Conservation (phyloP, 371 early-diverging fungal genomes). For the Circinella umbellata region DNA sequence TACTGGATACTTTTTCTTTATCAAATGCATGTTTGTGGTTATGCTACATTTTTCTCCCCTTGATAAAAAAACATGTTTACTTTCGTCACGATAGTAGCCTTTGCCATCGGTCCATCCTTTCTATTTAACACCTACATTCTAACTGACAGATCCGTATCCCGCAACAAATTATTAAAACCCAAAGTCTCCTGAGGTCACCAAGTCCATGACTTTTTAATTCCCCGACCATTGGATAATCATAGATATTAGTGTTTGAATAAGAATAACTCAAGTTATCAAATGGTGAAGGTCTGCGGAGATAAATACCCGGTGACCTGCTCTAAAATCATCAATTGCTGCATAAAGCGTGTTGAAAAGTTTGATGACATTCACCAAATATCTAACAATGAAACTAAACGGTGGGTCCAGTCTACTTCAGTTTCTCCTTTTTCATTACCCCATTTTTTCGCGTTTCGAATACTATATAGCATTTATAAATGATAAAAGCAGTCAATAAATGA, state of each 20-base stretch:
- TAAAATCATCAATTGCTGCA: too few species aligned
- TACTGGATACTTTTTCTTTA: background rate
- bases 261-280: too few species aligned
- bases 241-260: too few species aligned
- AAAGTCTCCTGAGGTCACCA: too few species aligned
- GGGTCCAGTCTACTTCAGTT: conserved; percentile 11
- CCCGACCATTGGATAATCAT: too few species aligned
- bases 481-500: conserved; percentile 1
- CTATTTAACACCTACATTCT: conserved; percentile 1
- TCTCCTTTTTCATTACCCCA: conserved; percentile 9
- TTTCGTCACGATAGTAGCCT: background rate
- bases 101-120: background rate
- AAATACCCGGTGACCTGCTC: too few species aligned
- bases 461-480: background rate
- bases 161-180: background rate
- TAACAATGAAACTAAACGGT: background rate
- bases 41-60: conserved; percentile 9
- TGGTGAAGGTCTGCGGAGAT: too few species aligned
- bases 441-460: conserved; percentile 3
- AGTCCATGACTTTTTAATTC: too few species aligned
- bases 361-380: too few species aligned
- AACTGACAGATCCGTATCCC: background rate
- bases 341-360: too few species aligned
- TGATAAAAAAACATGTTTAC: background rate
- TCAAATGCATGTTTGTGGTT: background rate